These are phyloP conservation scores for Earliella scabrosa DNA, from an alignment of 1,284 basidiomycete genomes.

Conservation along the genomic window DNA sequence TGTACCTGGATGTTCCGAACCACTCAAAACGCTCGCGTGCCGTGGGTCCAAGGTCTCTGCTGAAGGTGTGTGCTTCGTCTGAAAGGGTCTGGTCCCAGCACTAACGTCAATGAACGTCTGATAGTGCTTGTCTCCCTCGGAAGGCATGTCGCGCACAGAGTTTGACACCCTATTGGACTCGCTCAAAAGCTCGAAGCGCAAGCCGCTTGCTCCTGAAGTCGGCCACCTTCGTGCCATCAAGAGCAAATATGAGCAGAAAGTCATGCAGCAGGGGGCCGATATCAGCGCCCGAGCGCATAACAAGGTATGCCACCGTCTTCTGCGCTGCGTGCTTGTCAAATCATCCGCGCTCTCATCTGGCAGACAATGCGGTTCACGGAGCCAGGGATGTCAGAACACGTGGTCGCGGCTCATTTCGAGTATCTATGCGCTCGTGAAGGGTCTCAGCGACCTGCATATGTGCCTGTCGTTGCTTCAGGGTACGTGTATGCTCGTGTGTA, in stretches of 20 bases:
- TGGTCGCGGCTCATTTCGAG: slow-evolving; percentile 87
- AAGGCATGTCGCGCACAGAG: slow-evolving; percentile 42
- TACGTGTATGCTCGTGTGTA: slow-evolving; percentile 38
- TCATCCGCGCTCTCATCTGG: not conserved
- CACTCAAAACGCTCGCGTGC: slow-evolving; percentile 15
- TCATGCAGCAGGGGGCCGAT: slow-evolving; percentile 78
- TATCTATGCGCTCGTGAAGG: slow-evolving; percentile 83
- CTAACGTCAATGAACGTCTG: slow-evolving; percentile 31
- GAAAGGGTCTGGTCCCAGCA: not conserved
- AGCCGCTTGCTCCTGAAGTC: slow-evolving; percentile 62
- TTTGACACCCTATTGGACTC: slow-evolving; percentile 58
- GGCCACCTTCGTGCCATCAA: slow-evolving; percentile 71
- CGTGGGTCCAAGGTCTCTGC: slow-evolving; percentile 43
- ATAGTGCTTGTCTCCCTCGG: slow-evolving; percentile 49
- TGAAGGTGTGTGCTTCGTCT: slow-evolving; percentile 26
- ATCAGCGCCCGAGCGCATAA: slow-evolving; percentile 79
- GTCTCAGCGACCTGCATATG: slow-evolving; percentile 86
- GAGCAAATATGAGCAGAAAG: slow-evolving; percentile 65
- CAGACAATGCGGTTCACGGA: slow-evolving; percentile 85
- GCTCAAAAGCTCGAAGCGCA: slow-evolving; percentile 50
- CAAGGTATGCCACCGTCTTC: slow-evolving; percentile 54
- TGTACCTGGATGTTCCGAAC: slow-evolving; percentile 46
- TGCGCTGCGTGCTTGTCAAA: no score
- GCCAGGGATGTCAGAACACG: slow-evolving; percentile 73
- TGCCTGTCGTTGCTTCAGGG: slow-evolving; percentile 95